These are phyloP conservation scores for Alternaria sp. DNA, from an alignment of 2,329 filamentous ascomycete genomes.

Conservation along the genomic window DNA sequence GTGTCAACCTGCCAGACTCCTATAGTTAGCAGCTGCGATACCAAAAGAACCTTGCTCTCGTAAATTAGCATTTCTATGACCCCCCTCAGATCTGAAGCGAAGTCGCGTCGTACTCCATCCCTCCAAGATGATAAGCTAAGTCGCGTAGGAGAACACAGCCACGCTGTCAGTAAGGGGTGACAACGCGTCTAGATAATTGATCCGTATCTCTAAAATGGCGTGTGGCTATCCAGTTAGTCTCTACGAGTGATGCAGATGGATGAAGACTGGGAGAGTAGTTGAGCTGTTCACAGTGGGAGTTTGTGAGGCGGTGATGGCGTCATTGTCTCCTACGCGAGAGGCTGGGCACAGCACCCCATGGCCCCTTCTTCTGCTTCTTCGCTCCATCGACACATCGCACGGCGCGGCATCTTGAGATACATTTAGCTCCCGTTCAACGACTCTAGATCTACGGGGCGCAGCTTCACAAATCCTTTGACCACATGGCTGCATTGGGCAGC, in stretches of 20 bases:
- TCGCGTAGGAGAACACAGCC: background rate
- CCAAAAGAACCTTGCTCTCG: background rate
- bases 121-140: background rate
- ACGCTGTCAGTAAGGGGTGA: background rate
- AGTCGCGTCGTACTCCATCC: background rate
- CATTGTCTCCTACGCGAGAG: slow-evolving; percentile 1
- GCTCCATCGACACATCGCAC: background rate
- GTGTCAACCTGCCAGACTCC: background rate
- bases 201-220: background rate
- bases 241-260: background rate
- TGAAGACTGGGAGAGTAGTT: background rate
- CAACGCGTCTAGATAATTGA: background rate
- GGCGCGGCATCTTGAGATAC: background rate
- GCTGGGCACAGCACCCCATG: background rate
- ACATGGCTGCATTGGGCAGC: slow-evolving; percentile 3
- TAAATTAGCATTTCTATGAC: background rate
- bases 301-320: background rate
- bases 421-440: background rate
- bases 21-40: background rate
- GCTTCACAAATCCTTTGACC: slow-evolving; percentile 9
- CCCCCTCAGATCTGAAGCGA: background rate
- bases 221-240: background rate
- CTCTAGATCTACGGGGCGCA: background rate
- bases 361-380: background rate
- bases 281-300: background rate